Conservation (phyloP, 768 basidiomycete species). For the Asterophora parasitica region DNA sequence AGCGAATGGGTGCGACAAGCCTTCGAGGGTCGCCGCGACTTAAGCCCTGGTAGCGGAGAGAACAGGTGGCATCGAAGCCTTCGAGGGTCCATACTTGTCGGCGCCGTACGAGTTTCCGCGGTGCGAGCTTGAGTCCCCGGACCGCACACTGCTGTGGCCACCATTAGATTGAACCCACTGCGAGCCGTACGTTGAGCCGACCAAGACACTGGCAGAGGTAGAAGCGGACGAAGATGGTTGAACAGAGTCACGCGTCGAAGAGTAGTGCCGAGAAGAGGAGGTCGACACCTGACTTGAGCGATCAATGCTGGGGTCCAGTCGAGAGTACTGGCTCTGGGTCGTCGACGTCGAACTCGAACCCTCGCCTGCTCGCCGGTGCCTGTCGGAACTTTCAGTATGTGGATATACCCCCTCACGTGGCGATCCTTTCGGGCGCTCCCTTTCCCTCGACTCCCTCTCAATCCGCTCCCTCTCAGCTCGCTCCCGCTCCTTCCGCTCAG, state of each 20-base stretch:
- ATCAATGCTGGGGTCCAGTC: not conserved
- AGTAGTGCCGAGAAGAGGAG: conserved; percentile 6
- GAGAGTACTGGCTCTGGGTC: conserved; percentile 4
- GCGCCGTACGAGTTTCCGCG: conserved; percentile 1
- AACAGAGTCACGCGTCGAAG: conserved; percentile 10
- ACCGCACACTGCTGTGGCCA: conserved; percentile 7
- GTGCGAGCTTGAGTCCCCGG: conserved; percentile 3
- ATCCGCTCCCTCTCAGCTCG: conserved; percentile 10
- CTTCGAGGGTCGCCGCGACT: not conserved
- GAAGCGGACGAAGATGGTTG: conserved; percentile 3
- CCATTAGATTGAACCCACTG: conserved; percentile 10
- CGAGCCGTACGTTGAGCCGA: conserved; percentile 9
- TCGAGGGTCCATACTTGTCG: conserved; percentile 3
- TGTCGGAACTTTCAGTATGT: conserved; percentile 1
- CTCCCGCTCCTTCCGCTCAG: conserved; percentile 11
- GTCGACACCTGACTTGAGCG: not conserved
- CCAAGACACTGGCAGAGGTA: not conserved
- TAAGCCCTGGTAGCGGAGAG: conserved; percentile 7
- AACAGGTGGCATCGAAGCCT: conserved; percentile 3
- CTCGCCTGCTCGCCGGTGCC: not conserved
- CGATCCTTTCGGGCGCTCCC: conserved; percentile 3
- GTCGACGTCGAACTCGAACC: conserved; percentile 1
- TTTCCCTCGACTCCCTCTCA: conserved; percentile 4
- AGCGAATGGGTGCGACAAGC: not conserved
- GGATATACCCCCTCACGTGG: conserved; percentile 5